Conservation (phyloP, 2,329 filamentous ascomycete genomes). For the Aspergillus unguis region DNA sequence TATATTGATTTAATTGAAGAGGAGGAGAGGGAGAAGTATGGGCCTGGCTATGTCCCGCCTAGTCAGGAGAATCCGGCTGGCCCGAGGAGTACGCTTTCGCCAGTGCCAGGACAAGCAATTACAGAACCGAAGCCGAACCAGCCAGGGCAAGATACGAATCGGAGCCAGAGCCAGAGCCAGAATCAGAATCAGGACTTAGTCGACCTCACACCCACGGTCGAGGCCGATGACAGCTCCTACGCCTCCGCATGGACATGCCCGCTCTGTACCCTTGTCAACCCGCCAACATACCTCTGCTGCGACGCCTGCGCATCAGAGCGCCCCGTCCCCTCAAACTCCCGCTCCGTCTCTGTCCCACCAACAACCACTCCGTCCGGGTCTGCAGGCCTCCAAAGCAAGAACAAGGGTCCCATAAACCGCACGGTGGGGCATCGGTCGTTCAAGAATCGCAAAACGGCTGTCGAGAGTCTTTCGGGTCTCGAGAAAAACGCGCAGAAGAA, state of each 20-base stretch:
- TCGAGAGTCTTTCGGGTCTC: conserved; percentile 37
- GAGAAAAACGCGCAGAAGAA: conserved; percentile 44
- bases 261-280: conserved; percentile 61
- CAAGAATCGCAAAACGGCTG: conserved; percentile 30
- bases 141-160: conserved; percentile 18
- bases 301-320: conserved; percentile 59
- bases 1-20: conserved; percentile 83
- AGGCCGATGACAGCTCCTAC: conserved; percentile 30
- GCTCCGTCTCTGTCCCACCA: conserved; percentile 14
- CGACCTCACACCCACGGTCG: conserved; percentile 9
- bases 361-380: background rate
- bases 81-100: conserved; percentile 41
- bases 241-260: conserved; percentile 56
- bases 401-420: conserved; percentile 22
- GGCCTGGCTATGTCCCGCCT: conserved; percentile 53
- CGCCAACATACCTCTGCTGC: conserved; percentile 57
- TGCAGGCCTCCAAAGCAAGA: conserved; percentile 14
- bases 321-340: conserved; percentile 32
- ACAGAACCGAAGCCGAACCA: no score
- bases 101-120: conserved; percentile 22
- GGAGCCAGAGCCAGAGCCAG: no score
- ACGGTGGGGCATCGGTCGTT: conserved; percentile 21
- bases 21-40: conserved; percentile 63
- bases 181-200: conserved; percentile 6
- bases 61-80: conserved; percentile 54